phyloP scores from a whole-genome alignment of 2,329 filamentous ascomycete species.

The Alternaria arborescens region DNA sequence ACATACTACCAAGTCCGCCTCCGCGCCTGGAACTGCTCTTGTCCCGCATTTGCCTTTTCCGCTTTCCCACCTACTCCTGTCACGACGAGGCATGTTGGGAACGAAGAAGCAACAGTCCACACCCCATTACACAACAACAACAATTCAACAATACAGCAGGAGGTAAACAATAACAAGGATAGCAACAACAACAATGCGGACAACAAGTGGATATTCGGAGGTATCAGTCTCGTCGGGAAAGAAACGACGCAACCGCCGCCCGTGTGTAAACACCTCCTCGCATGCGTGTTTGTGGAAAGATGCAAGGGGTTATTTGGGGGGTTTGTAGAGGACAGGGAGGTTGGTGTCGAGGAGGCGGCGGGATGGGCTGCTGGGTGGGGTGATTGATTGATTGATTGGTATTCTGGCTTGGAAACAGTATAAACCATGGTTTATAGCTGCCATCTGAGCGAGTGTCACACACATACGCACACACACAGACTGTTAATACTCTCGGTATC shows the following conservation, averaged over 20 bases:
- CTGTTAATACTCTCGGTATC: background rate
- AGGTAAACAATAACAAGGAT: accelerated
- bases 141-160: too few species aligned
- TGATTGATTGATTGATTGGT: slow-evolving; percentile 20
- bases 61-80: slow-evolving; percentile 60
- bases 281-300: slow-evolving; percentile 76
- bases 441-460: too few species aligned
- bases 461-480: background rate
- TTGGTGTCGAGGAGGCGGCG: slow-evolving; percentile 73
- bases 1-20: slow-evolving; percentile 75
- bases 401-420: too few species aligned
- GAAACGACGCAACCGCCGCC: slow-evolving; percentile 60
- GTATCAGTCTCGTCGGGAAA: slow-evolving; percentile 52
- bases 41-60: slow-evolving; percentile 81
- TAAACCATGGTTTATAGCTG: too few species aligned
- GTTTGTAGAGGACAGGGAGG: slow-evolving; percentile 64
- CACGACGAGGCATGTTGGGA: too few species aligned
- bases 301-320: slow-evolving; percentile 67
- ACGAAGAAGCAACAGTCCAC: too few species aligned
- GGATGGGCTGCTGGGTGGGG: slow-evolving; percentile 66
- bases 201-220: slow-evolving; percentile 49
- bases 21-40: slow-evolving; percentile 85
- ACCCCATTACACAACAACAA: too few species aligned
- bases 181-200: slow-evolving; percentile 3
- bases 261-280: slow-evolving; percentile 89